phyloP scores from a whole-genome alignment of 805 yeast genomes.

The Kuraishia ogatae region DNA sequence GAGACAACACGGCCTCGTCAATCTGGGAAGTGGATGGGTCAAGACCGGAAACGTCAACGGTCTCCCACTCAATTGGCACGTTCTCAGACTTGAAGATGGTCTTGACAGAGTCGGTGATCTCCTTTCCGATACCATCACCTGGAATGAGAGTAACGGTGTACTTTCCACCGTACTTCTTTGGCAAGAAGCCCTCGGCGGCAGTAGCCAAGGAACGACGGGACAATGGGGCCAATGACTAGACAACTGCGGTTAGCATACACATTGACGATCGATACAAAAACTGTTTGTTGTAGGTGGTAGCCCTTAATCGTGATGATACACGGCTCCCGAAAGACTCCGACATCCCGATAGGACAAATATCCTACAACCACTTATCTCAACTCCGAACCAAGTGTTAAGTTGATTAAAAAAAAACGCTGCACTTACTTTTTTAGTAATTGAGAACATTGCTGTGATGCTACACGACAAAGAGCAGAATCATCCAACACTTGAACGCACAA shows the following conservation, averaged over 20 bases:
- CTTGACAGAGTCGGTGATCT: conserved; percentile 89
- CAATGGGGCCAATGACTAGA: neutral
- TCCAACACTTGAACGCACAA: no score
- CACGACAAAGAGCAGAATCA: neutral
- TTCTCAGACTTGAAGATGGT: conserved; percentile 79
- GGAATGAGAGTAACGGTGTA: conserved; percentile 93
- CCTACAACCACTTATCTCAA: neutral
- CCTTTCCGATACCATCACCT: conserved; percentile 97
- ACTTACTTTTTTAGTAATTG: conserved; percentile 2
- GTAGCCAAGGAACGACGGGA: conserved; percentile 21
- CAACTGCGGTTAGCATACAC: no score
- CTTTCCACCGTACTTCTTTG: conserved; percentile 91
- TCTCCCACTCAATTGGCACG: conserved; percentile 93
- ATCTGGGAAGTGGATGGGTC: conserved; percentile 43
- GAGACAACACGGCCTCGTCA: conserved; percentile 78
- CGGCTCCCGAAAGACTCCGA: neutral
- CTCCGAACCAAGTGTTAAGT: neutral
- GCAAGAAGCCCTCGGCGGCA: conserved; percentile 31
- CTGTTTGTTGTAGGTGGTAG: no score
- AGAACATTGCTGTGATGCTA: conserved; percentile 1
- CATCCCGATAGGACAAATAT: neutral
- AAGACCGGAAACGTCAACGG: conserved; percentile 57
- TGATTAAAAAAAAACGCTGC: neutral
- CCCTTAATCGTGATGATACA: no score
- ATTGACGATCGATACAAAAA: no score